Evolutionary conservation across 2,329 filamentous ascomycete genomes (phyloP), one percentile per base, ranked within the genome.

Genomic region (Paraconiothyrium sp.): DNA sequence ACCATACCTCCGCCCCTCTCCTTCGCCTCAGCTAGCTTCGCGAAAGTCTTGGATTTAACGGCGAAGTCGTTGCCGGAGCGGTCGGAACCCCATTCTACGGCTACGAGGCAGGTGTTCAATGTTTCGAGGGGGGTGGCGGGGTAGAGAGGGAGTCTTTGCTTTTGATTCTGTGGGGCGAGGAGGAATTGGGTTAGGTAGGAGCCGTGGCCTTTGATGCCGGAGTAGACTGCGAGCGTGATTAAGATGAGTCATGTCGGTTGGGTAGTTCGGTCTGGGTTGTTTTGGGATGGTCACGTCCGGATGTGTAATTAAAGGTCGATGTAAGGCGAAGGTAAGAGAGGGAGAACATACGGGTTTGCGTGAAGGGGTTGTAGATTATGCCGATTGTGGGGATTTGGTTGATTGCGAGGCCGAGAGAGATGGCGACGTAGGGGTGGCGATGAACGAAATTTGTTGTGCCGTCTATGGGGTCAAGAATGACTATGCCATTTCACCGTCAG

Each of bases 371-470:
- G 81, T 92, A 94, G 64, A 94, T 88, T 60, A 94, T 88, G 63
- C 92, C 92, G 48, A 94, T 84, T 57, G 83, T 82, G 24, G 92
- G 90, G 59, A 75, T 72, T 65, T 85, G 85, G 71, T 85, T 79
- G 63, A 93, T 79, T 47, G 89, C 85, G 60, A 94, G 84, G 49
- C 91, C 92, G 37, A 94, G 87, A 11, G 90, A 92, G 79, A 94
- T 89, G 80, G 89, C 92, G 64, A 92, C 90, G 70, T 88, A 85
- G 65, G 88, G 90, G 79, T 92, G 90, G 22, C 85, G 86, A 79
- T 94, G 92, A 50, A 94, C 86, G 73, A 94, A 93, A 83, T 94
- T 94, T 54, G 90, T 92, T 7, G 87, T 93, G 72, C 90, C 92
- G 79, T 94, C 92, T 69, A 94, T 93, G 48, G 92, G 92, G 76